Evolutionary conservation across 2,329 filamentous ascomycete species (phyloP).

Genomic region (Teratosphaeria epicoccoides): DNA sequence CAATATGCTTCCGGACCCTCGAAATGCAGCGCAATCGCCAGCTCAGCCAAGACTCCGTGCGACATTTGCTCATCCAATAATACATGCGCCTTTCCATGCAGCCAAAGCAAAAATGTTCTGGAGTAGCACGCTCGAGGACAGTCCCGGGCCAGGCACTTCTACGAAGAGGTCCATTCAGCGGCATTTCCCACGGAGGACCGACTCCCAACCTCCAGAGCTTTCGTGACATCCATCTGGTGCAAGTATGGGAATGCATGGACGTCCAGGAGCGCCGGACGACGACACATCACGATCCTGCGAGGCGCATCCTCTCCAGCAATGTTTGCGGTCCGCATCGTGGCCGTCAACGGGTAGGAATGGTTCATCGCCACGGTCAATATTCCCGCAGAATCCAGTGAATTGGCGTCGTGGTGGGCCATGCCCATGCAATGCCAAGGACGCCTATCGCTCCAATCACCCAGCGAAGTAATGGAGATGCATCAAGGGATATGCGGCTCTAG

Average conservation of each 20-base stretch:
- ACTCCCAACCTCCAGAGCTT: neutral
- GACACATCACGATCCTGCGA: neutral
- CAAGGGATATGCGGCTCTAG: neutral
- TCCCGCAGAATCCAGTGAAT: no score
- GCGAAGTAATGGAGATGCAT: neutral
- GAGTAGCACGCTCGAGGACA: neutral
- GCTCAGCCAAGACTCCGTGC: neutral
- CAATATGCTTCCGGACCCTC: neutral
- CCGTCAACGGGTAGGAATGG: neutral
- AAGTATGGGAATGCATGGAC: neutral
- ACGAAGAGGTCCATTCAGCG: neutral
- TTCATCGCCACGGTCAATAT: neutral
- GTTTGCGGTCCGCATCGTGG: neutral
- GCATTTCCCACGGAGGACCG: neutral
- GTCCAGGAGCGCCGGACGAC: neutral
- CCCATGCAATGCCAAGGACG: neutral
- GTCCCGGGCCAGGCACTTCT: neutral
- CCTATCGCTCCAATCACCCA: neutral
- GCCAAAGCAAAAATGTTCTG: neutral
- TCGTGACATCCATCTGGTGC: neutral
- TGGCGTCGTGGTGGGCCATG: no score
- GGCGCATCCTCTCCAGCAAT: neutral
- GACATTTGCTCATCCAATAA: neutral
- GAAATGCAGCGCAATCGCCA: neutral
- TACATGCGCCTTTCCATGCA: neutral